A percentile compares a stretch with the other conserved stretches of the same genome.
Conservation (phyloP, 2,329 filamentous ascomycete genomes). For the Coleophoma eucalyptorum region DNA sequence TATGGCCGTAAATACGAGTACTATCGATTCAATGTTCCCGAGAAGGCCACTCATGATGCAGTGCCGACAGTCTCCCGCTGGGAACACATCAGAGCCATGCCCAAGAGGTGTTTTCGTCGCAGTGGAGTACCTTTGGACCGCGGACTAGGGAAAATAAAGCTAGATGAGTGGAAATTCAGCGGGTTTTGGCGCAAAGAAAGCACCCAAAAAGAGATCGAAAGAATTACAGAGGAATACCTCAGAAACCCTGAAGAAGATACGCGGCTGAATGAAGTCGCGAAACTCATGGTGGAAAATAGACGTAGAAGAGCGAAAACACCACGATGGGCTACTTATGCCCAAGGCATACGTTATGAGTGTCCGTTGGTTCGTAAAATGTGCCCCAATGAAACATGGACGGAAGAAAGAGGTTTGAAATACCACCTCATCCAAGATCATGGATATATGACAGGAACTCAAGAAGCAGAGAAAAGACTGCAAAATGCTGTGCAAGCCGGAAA, state of each 20-base stretch:
- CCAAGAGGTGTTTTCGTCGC: not conserved
- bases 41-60: not conserved
- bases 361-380: not conserved
- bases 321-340: conserved; percentile 2
- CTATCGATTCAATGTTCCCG: not conserved
- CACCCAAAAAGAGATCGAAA: conserved; percentile 2
- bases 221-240: conserved; percentile 2
- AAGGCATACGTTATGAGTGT: conserved; percentile 4
- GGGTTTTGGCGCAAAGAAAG: conserved; percentile 5
- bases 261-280: not conserved
- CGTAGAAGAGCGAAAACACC: not conserved
- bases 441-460: not conserved
- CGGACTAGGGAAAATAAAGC: conserved; percentile 3
- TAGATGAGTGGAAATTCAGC: conserved; percentile 2
- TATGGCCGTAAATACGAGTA: not conserved
- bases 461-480: too few relatives aligned
- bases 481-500: not conserved
- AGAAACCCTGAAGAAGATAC: not conserved
- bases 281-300: not conserved
- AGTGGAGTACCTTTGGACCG: conserved; percentile 1
- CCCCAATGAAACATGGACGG: conserved; percentile 2
- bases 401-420: not conserved
- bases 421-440: conserved; percentile 1
- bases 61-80: not conserved
- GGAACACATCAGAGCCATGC: not conserved